phyloP scores from a whole-genome alignment of 192 early-diverging fungal genomes.

The Rhizophagus sp. region DNA sequence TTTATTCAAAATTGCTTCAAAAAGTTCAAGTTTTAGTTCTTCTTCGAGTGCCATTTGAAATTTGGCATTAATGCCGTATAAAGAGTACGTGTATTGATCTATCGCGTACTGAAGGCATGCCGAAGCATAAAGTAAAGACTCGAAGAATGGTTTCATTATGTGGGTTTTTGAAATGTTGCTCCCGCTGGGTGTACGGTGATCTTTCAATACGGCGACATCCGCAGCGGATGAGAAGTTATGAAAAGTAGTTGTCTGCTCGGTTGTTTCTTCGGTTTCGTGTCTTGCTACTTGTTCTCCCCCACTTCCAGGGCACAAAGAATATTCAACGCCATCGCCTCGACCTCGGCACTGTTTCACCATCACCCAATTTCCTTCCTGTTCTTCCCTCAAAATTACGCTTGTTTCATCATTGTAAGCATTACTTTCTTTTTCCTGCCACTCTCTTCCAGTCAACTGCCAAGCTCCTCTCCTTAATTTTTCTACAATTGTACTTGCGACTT shows the following conservation, averaged over 20 bases:
- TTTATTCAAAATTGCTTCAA: conserved; percentile 8
- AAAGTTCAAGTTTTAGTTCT: conserved; percentile 42
- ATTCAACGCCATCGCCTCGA: conserved; percentile 26
- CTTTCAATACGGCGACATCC: neutral
- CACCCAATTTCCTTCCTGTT: conserved; percentile 32
- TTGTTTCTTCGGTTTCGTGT: neutral
- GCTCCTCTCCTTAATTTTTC: conserved; percentile 31
- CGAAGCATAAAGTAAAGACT: conserved; percentile 30
- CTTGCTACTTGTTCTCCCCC: conserved; percentile 2
- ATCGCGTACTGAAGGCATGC: conserved; percentile 51
- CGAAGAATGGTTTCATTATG: conserved; percentile 22
- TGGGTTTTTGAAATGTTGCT: conserved; percentile 13
- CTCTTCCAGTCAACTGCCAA: conserved; percentile 13
- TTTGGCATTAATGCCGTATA: conserved; percentile 49
- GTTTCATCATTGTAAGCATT: conserved; percentile 11
- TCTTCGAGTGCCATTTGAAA: conserved; percentile 48
- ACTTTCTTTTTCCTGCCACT: conserved; percentile 20
- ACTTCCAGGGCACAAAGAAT: conserved; percentile 24
- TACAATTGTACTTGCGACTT: conserved; percentile 31
- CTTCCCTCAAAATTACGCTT: conserved; percentile 24
- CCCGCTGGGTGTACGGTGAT: neutral
- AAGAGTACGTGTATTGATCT: conserved; percentile 52
- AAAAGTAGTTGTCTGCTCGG: neutral
- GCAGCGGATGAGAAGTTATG: neutral
- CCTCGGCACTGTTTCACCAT: conserved; percentile 29